These are phyloP conservation scores for Gloeophyllum trabeum DNA, from an alignment of 768 basidiomycete species.

Conservation along the genomic window DNA sequence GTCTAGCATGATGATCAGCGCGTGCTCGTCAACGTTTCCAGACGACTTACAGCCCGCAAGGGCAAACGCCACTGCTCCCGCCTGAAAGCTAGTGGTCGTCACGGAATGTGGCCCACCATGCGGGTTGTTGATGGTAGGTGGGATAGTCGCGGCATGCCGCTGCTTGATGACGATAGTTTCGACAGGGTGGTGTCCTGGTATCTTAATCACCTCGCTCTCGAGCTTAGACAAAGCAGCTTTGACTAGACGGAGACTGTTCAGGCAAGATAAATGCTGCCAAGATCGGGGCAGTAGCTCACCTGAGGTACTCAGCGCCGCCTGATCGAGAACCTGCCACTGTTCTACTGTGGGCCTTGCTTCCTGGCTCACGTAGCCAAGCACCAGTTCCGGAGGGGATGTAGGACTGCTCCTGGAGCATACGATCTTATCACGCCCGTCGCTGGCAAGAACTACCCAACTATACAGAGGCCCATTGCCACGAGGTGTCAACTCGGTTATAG, in stretches of 20 bases:
- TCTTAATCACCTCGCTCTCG: slow-evolving; percentile 29
- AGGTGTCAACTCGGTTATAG: slow-evolving; percentile 32
- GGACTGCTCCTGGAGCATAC: slow-evolving; percentile 41
- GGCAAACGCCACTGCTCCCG: slow-evolving; percentile 31
- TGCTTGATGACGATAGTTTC: slow-evolving; percentile 42
- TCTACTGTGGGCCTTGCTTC: slow-evolving; percentile 10
- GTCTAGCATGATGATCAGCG: slow-evolving; percentile 23
- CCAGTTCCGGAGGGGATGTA: slow-evolving; percentile 32
- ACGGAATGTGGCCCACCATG: slow-evolving; percentile 59
- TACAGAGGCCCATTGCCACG: slow-evolving; percentile 20
- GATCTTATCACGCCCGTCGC: slow-evolving; percentile 29
- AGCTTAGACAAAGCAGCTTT: slow-evolving; percentile 28
- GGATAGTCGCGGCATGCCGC: slow-evolving; percentile 5
- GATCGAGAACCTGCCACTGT: slow-evolving; percentile 31
- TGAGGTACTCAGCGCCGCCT: slow-evolving; percentile 24
- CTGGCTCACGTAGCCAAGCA: slow-evolving; percentile 36
- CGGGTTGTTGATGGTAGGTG: slow-evolving; percentile 37
- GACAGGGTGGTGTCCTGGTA: slow-evolving; percentile 36
- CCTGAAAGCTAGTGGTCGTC: slow-evolving; percentile 33
- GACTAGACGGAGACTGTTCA: slow-evolving; percentile 22
- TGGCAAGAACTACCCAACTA: slow-evolving; percentile 45
- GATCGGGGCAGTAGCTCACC: slow-evolving; percentile 20
- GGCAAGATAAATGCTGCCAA: background rate
- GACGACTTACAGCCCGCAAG: slow-evolving; percentile 50
- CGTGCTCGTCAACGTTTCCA: background rate